Conservation (phyloP, 2,329 filamentous ascomycete genomes). For the Colletotrichum eremochloae region DNA sequence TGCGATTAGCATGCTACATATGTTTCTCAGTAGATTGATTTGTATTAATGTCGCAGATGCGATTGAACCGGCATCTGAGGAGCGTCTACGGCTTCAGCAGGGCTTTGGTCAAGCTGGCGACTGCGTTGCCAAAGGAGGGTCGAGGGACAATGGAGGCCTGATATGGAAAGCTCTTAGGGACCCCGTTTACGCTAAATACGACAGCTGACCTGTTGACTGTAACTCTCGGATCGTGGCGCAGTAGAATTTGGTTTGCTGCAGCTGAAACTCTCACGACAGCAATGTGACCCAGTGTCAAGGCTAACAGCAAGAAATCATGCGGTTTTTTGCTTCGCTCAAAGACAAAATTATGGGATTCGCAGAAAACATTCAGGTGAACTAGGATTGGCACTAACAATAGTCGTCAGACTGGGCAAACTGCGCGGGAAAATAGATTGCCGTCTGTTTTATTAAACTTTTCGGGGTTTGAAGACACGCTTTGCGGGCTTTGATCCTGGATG, state of each 20-base stretch:
- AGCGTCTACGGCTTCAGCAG: background rate
- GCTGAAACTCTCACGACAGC: constrained; percentile 21
- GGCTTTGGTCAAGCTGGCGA: constrained; percentile 8
- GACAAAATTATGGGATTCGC: constrained; percentile 25
- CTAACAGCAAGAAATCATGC: background rate
- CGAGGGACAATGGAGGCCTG: background rate
- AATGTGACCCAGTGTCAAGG: constrained; percentile 17
- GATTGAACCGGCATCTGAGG: background rate
- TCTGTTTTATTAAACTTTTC: constrained; percentile 33
- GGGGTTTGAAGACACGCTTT: constrained; percentile 39
- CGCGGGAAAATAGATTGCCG: background rate
- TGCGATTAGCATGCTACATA: background rate
- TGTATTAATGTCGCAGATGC: constrained; percentile 11
- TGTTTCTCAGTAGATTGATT: background rate
- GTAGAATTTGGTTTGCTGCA: constrained; percentile 7
- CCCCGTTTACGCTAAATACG: background rate
- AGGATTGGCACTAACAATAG: constrained; percentile 16
- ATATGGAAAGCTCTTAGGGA: background rate
- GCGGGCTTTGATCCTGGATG: constrained; percentile 39
- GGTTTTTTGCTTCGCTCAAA: background rate
- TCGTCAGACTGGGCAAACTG: constrained; percentile 25
- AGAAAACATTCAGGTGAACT: constrained; percentile 24
- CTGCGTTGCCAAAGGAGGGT: background rate
- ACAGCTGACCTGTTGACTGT: background rate
- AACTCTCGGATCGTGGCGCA: constrained; percentile 20